Base-by-base conservation (phyloP, 2,329 filamentous ascomycete species). In the Leptographium wingfieldii region DNA sequence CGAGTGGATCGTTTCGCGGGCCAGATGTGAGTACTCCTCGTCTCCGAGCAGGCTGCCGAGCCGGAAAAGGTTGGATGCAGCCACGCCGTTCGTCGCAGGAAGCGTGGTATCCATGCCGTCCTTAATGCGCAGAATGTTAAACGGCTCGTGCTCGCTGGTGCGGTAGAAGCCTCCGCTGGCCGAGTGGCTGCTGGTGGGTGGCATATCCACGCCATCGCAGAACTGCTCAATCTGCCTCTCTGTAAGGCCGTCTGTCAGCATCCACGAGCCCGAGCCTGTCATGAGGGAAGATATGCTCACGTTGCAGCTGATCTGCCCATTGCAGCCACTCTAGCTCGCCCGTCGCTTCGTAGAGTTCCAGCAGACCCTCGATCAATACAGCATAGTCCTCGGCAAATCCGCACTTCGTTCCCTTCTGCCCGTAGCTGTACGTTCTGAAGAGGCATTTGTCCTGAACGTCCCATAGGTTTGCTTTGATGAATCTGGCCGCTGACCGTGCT, bases 301-400 rank as follows among this genome's bases (percentile, higher is more conserved):
- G 77, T 73, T 97, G 92, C 19, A 99, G 74, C 27, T 81, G 78
- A 67, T 92, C 86, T 0, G 92, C 92, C 77, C 92, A 95, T 62
- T 86, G 76, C 5, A 96, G 77, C 74, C 88, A 89, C 52, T 75
- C 74, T 64, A 87, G 84, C 60, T 96, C 85, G 63, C 61, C 86
- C 0, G 90, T 96, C 0, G 86, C 82, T 70, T 92, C 86, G 69
- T 95, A 95, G 33, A 97, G 80, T 65, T 92, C 86, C 60, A 97
- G 76, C 1, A 96, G 77, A 0, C 91, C 92, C 56, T 86, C 83
- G 56, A 91, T 88, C 49, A 97, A 71, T 71, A 92, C 96, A 3
- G 92, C 90, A 69, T 97, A 97, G 73, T 99, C 94, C 67, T 97
- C 94, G 1, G 92, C 90, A 71, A 97, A 95, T 0, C 83, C 92